Percentiles rank a stretch among this genome's conserved stretches.
Conservation (phyloP, 805 yeast genomes). For the Nakazawaea peltata region DNA sequence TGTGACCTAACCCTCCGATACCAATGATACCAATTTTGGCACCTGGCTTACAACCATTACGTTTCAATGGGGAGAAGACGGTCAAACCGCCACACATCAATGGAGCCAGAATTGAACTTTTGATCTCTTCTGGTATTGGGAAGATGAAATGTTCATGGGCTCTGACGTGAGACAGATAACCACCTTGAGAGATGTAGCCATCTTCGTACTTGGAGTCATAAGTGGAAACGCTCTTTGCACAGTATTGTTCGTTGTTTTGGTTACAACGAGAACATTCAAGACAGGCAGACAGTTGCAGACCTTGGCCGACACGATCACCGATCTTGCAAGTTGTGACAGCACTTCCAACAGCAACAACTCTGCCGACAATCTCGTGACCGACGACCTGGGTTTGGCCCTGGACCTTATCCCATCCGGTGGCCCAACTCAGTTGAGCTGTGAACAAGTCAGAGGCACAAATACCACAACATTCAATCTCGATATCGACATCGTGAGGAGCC, state of each 20-base stretch:
- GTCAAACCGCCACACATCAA: constrained; percentile 46
- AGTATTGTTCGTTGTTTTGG: constrained; percentile 36
- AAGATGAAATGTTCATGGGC: constrained; percentile 38
- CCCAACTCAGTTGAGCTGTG: constrained; percentile 47
- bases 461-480: constrained; percentile 55
- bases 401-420: constrained; percentile 16
- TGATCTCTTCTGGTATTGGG: constrained; percentile 36
- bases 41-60: constrained; percentile 28
- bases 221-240: constrained; percentile 31
- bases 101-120: constrained; percentile 35
- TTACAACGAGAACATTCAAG: constrained; percentile 27
- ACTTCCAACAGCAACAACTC: constrained; percentile 28
- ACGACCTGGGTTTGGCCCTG: constrained; percentile 34
- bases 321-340: constrained; percentile 26
- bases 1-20: constrained; percentile 39
- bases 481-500: constrained; percentile 39
- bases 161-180: constrained; percentile 39
- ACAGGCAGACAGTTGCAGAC: constrained; percentile 33
- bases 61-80: constrained; percentile 38
- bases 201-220: constrained; percentile 30
- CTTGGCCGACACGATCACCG: constrained; percentile 40
- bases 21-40: constrained; percentile 34
- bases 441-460: constrained; percentile 61
- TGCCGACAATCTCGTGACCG: constrained; percentile 40
- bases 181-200: constrained; percentile 31